phyloP scores from a whole-genome alignment of 2,329 filamentous ascomycete species.

The Dendryphion nanum region DNA sequence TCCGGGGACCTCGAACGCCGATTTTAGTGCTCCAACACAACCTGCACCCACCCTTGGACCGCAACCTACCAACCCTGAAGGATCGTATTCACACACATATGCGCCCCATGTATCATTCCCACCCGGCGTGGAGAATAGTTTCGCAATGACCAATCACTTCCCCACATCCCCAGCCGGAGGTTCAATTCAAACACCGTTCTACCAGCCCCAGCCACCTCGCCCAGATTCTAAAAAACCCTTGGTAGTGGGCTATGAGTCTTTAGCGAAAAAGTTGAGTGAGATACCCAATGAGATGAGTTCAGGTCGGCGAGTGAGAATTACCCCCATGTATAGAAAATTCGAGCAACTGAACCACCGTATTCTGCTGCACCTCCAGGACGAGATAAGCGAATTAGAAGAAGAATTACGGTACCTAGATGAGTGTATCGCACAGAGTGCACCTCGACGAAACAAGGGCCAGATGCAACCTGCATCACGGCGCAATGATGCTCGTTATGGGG shows the following conservation, averaged over 20 bases:
- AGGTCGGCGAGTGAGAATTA: constrained; percentile 15
- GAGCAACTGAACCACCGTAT: constrained; percentile 78
- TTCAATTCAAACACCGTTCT: constrained; percentile 24
- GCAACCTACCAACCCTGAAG: constrained; percentile 24
- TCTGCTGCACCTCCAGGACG: constrained; percentile 80
- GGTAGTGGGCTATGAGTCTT: constrained; percentile 37
- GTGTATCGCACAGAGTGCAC: constrained; percentile 46
- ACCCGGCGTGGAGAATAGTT: constrained; percentile 17
- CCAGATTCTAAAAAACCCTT: constrained; percentile 26
- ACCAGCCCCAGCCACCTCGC: constrained; percentile 19
- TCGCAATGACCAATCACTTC: constrained; percentile 22
- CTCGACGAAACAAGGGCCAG: constrained; percentile 23
- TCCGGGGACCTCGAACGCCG: constrained; percentile 23
- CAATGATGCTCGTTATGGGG: constrained; percentile 53
- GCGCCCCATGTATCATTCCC: constrained; percentile 18
- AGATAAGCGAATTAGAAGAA: constrained; percentile 77
- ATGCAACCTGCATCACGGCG: constrained; percentile 59
- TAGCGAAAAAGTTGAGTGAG: constrained; percentile 37
- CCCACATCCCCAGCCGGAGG: constrained; percentile 17
- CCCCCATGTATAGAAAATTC: constrained; percentile 79
- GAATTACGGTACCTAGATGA: constrained; percentile 70
- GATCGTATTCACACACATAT: constrained; percentile 19
- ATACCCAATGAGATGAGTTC: constrained; percentile 20
- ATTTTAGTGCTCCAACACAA: constrained; percentile 16
- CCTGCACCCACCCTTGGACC: constrained; percentile 16